A percentile compares a stretch with the other conserved stretches of the same genome.
These are phyloP conservation scores for Lipomyces spencermartinsiae DNA, from an alignment of 805 yeast genomes.

Conservation along the genomic window DNA sequence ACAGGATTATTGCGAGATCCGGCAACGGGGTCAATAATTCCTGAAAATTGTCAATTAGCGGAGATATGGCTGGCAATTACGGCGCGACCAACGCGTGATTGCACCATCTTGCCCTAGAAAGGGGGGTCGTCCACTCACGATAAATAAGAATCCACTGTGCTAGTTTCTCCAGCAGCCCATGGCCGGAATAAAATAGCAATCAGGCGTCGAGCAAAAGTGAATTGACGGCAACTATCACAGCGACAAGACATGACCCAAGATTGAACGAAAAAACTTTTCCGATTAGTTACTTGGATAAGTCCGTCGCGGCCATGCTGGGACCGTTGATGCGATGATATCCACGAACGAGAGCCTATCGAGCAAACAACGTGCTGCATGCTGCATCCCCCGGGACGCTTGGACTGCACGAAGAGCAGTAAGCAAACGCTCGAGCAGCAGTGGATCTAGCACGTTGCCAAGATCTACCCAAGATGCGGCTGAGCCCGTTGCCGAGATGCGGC, in stretches of 20 bases:
- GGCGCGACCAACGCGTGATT: too few species aligned
- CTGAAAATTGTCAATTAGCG: background rate
- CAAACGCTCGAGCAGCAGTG: background rate
- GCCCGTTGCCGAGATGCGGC: background rate
- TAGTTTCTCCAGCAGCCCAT: too few species aligned
- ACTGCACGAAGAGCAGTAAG: too few species aligned
- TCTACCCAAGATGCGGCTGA: too few species aligned
- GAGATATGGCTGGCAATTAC: background rate
- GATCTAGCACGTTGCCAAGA: conserved; percentile 1
- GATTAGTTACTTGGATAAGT: too few species aligned
- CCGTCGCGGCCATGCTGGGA: too few species aligned
- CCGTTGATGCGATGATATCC: too few species aligned
- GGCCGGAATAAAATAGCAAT: too few species aligned
- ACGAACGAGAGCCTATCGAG: background rate
- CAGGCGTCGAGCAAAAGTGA: background rate
- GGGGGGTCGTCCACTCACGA: background rate
- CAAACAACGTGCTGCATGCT: background rate
- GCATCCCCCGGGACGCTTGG: too few species aligned
- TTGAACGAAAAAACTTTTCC: too few species aligned
- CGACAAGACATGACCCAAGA: background rate
- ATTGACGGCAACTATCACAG: background rate
- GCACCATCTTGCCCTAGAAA: background rate
- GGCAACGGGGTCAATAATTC: background rate
- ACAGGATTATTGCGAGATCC: background rate
- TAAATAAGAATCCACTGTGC: background rate